These are phyloP conservation scores for Kluyveromyces marxianus DNA, from an alignment of 1,139 yeast species.

Conservation along the genomic window DNA sequence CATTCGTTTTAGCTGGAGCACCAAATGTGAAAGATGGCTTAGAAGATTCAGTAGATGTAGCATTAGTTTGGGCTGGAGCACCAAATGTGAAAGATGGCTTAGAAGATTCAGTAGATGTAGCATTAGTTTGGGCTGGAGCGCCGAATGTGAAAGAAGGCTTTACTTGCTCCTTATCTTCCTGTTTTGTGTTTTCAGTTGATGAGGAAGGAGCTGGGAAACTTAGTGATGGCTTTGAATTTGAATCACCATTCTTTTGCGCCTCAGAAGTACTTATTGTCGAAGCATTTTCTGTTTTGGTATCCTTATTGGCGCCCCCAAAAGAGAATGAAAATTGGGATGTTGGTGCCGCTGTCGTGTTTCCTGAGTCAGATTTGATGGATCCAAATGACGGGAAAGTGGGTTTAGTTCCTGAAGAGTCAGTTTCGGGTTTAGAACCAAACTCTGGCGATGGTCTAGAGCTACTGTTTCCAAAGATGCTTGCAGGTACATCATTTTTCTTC, in stretches of 20 bases:
- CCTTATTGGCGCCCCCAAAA: neutral
- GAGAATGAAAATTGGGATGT: neutral
- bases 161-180: neutral
- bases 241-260: conserved; percentile 1
- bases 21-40: conserved; percentile 25
- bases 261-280: too few relatives aligned
- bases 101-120: neutral
- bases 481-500: neutral
- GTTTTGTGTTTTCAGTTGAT: neutral
- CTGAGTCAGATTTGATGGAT: neutral
- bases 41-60: conserved; percentile 1
- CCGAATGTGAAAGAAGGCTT: conserved; percentile 4
- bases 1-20: conserved; percentile 5
- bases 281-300: neutral
- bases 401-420: neutral
- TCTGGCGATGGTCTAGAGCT: neutral
- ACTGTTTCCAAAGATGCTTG: neutral
- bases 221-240: neutral
- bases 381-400: neutral
- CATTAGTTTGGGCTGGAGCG: neutral
- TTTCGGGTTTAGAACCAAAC: neutral
- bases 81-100: conserved; percentile 28
- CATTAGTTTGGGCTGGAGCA: conserved; percentile 6
- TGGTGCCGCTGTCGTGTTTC: neutral
- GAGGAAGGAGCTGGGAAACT: neutral